These are phyloP conservation scores for Cucumis melo DNA, from an alignment of 306 rosid species.

Conservation along the genomic window DNA sequence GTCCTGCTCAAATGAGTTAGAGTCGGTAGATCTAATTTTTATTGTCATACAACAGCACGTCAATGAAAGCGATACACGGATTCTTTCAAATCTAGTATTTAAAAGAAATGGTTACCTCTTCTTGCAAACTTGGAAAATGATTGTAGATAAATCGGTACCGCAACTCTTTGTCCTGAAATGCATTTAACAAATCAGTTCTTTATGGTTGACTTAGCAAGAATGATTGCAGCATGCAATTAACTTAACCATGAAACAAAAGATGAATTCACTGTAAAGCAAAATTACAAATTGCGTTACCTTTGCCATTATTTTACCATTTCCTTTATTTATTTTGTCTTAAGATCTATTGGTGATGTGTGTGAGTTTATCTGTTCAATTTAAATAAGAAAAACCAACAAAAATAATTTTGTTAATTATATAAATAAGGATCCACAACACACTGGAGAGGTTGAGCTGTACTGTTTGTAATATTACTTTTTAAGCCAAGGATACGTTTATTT, in stretches of 20 bases:
- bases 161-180: constrained; percentile 75
- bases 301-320: not conserved
- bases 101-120: constrained; percentile 62
- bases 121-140: constrained; percentile 89
- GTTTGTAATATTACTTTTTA: not conserved
- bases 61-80: not conserved
- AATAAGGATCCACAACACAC: not conserved
- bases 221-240: not conserved
- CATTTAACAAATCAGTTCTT: constrained; percentile 9
- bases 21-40: not conserved
- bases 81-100: constrained; percentile 20
- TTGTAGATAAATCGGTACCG: constrained; percentile 95
- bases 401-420: not conserved
- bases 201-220: not conserved
- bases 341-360: not conserved
- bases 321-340: not conserved
- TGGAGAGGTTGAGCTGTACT: not conserved
- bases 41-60: not conserved
- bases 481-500: not conserved
- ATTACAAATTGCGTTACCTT: not conserved
- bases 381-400: not conserved
- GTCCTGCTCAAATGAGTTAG: not conserved
- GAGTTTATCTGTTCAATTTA: not conserved
- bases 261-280: not conserved
- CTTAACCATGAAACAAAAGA: not conserved